Conservation (phyloP, 2,329 filamentous ascomycete genomes). For the Fusarium dlaminii region DNA sequence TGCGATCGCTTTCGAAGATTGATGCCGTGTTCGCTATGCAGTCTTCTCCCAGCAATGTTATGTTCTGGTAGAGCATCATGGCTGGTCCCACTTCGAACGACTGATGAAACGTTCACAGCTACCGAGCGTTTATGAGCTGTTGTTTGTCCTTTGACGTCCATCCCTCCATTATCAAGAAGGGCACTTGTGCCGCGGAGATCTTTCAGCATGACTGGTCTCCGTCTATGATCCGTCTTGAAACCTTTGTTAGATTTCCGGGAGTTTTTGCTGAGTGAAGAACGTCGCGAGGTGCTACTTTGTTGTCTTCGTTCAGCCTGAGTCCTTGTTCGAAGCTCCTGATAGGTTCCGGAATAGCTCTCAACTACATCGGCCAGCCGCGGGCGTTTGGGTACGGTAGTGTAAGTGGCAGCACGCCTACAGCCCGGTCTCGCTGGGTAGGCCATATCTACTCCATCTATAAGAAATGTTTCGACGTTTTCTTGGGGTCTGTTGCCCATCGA, state of each 20-base stretch:
- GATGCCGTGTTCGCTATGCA: slow-evolving; percentile 48
- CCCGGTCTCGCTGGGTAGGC: slow-evolving; percentile 9
- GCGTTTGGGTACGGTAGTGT: slow-evolving; percentile 29
- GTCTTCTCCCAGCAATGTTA: slow-evolving; percentile 38
- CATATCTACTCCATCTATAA: slow-evolving; percentile 1
- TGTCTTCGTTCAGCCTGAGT: background rate
- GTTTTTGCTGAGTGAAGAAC: slow-evolving; percentile 12
- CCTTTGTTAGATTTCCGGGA: slow-evolving; percentile 23
- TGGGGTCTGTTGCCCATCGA: background rate
- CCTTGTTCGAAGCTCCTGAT: slow-evolving; percentile 8
- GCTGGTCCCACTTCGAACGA: slow-evolving; percentile 24
- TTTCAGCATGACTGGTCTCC: background rate
- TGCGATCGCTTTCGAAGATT: slow-evolving; percentile 62
- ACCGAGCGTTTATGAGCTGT: background rate
- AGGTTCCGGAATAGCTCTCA: slow-evolving; percentile 40
- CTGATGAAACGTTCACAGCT: background rate
- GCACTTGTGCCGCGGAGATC: background rate
- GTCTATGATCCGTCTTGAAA: background rate
- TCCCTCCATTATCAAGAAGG: background rate
- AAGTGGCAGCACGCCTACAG: slow-evolving; percentile 42
- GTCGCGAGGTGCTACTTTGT: background rate
- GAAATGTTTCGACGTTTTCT: slow-evolving; percentile 11
- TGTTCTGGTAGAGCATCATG: slow-evolving; percentile 41
- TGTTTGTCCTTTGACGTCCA: background rate
- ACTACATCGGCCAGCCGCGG: slow-evolving; percentile 42